Conservation (phyloP, 2,329 filamentous ascomycete genomes). For the Hymenoscyphus repandus region DNA sequence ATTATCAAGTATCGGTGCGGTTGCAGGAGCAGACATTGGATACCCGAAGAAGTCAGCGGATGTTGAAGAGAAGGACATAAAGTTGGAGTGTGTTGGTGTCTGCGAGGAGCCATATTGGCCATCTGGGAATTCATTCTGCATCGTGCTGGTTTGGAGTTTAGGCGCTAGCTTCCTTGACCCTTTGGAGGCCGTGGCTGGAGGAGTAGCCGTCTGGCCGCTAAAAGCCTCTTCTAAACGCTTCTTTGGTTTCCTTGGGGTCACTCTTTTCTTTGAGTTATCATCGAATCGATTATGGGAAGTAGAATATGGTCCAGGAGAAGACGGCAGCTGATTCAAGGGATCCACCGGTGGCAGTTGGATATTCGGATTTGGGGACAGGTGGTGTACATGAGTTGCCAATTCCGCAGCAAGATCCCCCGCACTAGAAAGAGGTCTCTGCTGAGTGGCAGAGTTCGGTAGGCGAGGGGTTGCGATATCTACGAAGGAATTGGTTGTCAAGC, state of each 20-base stretch:
- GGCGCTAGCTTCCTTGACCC: slow-evolving; percentile 50
- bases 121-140: slow-evolving; percentile 28
- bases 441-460: slow-evolving; percentile 14
- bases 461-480: slow-evolving; percentile 23
- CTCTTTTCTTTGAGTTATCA: slow-evolving; percentile 28
- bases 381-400: slow-evolving; percentile 57
- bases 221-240: slow-evolving; percentile 30
- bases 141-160: slow-evolving; percentile 24
- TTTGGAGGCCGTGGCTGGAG: slow-evolving; percentile 53
- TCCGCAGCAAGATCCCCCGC: slow-evolving; percentile 44
- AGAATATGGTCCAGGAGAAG: slow-evolving; percentile 45
- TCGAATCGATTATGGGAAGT: slow-evolving; percentile 21
- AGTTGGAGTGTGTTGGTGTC: slow-evolving; percentile 37
- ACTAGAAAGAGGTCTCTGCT: slow-evolving; percentile 47
- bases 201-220: slow-evolving; percentile 49
- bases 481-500: slow-evolving; percentile 37
- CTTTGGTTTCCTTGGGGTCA: slow-evolving; percentile 36
- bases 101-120: slow-evolving; percentile 24
- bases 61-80: slow-evolving; percentile 43
- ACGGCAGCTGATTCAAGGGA: slow-evolving; percentile 51
- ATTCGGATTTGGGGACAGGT: slow-evolving; percentile 49
- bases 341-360: slow-evolving; percentile 55
- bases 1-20: slow-evolving; percentile 40
- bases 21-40: slow-evolving; percentile 53
- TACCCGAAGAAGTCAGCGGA: slow-evolving; percentile 55